Percentiles rank a stretch among this genome's conserved stretches.
phyloP scores from a whole-genome alignment of 2,329 filamentous ascomycete species.

The Leptographium galeiforme region DNA sequence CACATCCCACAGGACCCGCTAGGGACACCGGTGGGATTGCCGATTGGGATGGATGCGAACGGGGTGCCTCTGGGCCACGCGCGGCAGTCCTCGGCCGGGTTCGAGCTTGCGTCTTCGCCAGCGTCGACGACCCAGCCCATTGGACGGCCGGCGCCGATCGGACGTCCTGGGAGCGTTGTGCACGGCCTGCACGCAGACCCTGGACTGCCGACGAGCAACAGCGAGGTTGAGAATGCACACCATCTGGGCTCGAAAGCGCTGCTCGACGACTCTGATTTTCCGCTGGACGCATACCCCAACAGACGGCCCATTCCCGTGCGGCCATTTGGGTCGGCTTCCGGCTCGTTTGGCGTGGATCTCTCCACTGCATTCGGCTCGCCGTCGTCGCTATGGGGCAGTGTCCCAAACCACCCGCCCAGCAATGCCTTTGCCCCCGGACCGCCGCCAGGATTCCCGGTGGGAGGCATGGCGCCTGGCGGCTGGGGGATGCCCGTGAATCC shows the following conservation, averaged over 20 bases:
- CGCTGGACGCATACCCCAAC: constrained; percentile 21
- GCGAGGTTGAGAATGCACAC: constrained; percentile 50
- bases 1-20: constrained; percentile 23
- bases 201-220: constrained; percentile 20
- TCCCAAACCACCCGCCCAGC: background rate
- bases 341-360: constrained; percentile 7
- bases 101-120: constrained; percentile 37
- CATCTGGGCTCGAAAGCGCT: constrained; percentile 86
- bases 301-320: constrained; percentile 11
- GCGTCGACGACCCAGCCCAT: constrained; percentile 54
- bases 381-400: constrained; percentile 9
- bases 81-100: constrained; percentile 59
- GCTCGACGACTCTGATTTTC: constrained; percentile 59
- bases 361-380: constrained; percentile 9
- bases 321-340: constrained; percentile 10
- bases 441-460: constrained; percentile 3
- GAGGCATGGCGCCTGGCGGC: background rate
- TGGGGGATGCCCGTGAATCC: constrained; percentile 6
- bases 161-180: constrained; percentile 64
- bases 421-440: constrained; percentile 1
- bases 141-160: constrained; percentile 72
- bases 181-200: constrained; percentile 31
- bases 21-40: constrained; percentile 6
- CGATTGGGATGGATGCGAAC: constrained; percentile 18
- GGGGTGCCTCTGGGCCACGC: constrained; percentile 47